Conservation (phyloP, 306 rosid genomes). For the Sesbania bispinosa region DNA sequence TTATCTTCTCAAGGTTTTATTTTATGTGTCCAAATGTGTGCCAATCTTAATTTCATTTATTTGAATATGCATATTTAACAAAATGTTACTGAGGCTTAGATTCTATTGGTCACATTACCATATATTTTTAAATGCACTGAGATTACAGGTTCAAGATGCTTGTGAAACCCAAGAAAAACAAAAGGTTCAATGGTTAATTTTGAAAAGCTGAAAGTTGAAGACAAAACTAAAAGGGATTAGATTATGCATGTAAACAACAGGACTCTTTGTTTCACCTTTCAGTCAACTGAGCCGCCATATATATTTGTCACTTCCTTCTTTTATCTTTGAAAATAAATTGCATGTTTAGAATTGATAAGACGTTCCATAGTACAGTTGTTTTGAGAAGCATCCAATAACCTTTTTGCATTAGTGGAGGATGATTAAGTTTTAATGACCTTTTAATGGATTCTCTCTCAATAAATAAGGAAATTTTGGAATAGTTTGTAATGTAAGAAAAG, state of each 20-base stretch:
- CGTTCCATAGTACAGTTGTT: conserved; percentile 23
- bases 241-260: conserved; percentile 27
- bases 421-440: conserved; percentile 25
- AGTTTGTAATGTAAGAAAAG: neutral
- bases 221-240: conserved; percentile 13
- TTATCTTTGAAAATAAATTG: conserved; percentile 18
- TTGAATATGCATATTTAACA: too few relatives aligned
- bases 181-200: neutral
- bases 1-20: neutral
- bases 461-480: neutral
- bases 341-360: conserved; percentile 36
- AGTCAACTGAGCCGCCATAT: conserved; percentile 22
- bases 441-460: neutral
- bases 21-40: neutral
- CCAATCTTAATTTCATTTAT: neutral
- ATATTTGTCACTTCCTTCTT: conserved; percentile 15
- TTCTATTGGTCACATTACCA: neutral
- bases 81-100: neutral
- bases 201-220: conserved; percentile 27
- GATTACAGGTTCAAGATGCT: neutral
- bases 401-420: conserved; percentile 20
- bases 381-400: conserved; percentile 33
- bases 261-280: conserved; percentile 25
- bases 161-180: neutral
- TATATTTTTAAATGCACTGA: neutral